Conservation (phyloP, 306 rosid species). For the Fagus sylvatica region DNA sequence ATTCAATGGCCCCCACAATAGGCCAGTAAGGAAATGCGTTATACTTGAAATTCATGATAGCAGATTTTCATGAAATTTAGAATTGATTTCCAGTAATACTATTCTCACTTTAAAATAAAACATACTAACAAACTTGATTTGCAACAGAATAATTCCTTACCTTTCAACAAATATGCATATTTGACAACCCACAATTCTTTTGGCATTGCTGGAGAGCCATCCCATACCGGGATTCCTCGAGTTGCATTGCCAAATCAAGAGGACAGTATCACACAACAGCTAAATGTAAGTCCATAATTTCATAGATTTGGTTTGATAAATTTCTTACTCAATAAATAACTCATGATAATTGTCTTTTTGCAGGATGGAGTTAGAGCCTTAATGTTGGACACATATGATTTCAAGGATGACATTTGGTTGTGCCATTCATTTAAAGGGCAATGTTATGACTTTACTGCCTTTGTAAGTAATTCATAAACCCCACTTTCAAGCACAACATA, state of each 20-base stretch:
- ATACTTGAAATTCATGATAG: background rate
- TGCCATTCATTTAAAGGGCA: no score
- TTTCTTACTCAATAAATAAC: background rate
- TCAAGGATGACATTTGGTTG: background rate
- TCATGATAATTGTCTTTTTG: no score
- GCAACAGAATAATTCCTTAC: conserved; percentile 35
- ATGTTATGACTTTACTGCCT: conserved; percentile 26
- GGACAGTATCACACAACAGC: conserved; percentile 38
- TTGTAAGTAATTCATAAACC: conserved; percentile 28
- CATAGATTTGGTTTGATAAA: background rate
- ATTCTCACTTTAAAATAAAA: background rate
- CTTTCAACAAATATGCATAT: conserved; percentile 49
- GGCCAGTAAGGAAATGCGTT: no score
- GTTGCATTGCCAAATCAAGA: conserved; percentile 44
- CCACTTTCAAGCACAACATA: no score
- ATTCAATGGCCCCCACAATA: no score
- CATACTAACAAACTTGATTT: background rate
- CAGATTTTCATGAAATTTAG: background rate
- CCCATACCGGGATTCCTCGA: conserved; percentile 3
- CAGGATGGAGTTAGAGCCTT: no score
- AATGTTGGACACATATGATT: no score
- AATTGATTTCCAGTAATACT: background rate
- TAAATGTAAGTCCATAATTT: conserved; percentile 26
- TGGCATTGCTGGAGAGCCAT: conserved; percentile 26
- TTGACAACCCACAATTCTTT: conserved; percentile 49